Evolutionary conservation across 2,329 filamentous ascomycete genomes (phyloP).

Genomic region (Fusarium euwallaceae): DNA sequence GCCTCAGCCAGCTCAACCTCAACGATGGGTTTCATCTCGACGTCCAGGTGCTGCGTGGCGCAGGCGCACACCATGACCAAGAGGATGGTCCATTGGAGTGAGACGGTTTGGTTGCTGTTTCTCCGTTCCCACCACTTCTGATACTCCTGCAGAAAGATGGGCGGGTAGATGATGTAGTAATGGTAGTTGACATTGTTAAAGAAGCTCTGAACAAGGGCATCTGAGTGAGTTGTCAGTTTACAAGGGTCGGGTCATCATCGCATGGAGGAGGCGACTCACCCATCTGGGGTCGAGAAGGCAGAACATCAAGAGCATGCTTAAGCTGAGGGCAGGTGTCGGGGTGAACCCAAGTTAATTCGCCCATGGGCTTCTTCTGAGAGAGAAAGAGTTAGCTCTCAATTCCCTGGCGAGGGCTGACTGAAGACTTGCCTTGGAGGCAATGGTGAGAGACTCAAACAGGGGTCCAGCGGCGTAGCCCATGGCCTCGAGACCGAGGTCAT

Average conservation of each 20-base stretch:
- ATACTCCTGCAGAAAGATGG: constrained; percentile 52
- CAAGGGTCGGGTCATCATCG: too few species aligned
- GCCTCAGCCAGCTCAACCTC: constrained; percentile 47
- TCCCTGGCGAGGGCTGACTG: not conserved
- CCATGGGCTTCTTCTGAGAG: constrained; percentile 25
- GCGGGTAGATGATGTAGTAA: constrained; percentile 55
- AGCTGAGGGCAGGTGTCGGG: constrained; percentile 47
- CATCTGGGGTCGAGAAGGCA: constrained; percentile 51
- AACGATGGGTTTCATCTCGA: constrained; percentile 47
- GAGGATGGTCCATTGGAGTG: constrained; percentile 53
- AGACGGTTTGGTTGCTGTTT: constrained; percentile 44
- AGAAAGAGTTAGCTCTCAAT: not conserved
- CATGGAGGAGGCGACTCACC: constrained; percentile 39
- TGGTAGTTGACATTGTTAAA: constrained; percentile 53
- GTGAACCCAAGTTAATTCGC: constrained; percentile 37
- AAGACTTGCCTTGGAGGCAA: constrained; percentile 41
- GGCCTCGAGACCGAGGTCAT: constrained; percentile 48
- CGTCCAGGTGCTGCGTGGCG: constrained; percentile 49
- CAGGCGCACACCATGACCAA: constrained; percentile 55
- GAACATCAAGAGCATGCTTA: constrained; percentile 46
- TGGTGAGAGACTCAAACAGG: constrained; percentile 46
- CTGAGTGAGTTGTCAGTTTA: constrained; percentile 35
- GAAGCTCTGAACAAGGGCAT: constrained; percentile 54
- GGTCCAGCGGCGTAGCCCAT: constrained; percentile 52
- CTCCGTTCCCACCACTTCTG: constrained; percentile 51